Conservation (phyloP, 2,329 filamentous ascomycete species). For the Penicillium psychrosexuale region DNA sequence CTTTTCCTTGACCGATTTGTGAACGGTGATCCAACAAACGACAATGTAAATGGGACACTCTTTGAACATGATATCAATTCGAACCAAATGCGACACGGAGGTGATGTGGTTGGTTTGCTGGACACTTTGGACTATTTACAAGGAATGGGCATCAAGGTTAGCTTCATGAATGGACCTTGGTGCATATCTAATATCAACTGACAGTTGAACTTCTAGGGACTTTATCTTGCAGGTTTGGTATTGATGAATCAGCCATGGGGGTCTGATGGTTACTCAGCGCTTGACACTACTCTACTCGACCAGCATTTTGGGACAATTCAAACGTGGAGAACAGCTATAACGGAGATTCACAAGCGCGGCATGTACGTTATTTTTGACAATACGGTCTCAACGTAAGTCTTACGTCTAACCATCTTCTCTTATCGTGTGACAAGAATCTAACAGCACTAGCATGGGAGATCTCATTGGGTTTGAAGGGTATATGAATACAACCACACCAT, state of each 20-base stretch:
- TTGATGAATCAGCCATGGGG: conserved; percentile 65
- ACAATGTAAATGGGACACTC: conserved; percentile 59
- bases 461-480: conserved; percentile 61
- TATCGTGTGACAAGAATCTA: background rate
- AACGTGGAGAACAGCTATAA: conserved; percentile 56
- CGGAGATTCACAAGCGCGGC: conserved; percentile 58
- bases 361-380: conserved; percentile 68
- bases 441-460: conserved; percentile 49
- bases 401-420: background rate
- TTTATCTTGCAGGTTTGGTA: conserved; percentile 63
- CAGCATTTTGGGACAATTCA: conserved; percentile 60
- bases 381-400: conserved; percentile 58
- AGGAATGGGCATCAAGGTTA: conserved; percentile 61
- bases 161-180: background rate
- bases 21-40: conserved; percentile 63
- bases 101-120: conserved; percentile 57
- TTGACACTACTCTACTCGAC: conserved; percentile 63
- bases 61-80: conserved; percentile 61
- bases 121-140: conserved; percentile 63
- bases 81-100: conserved; percentile 63
- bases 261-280: conserved; percentile 57
- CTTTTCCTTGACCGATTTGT: conserved; percentile 63
- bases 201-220: conserved; percentile 39
- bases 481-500: conserved; percentile 58
- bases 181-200: background rate